These are phyloP conservation scores for Sporothrix phasma DNA, from an alignment of 2,329 filamentous ascomycete species.

Conservation along the genomic window DNA sequence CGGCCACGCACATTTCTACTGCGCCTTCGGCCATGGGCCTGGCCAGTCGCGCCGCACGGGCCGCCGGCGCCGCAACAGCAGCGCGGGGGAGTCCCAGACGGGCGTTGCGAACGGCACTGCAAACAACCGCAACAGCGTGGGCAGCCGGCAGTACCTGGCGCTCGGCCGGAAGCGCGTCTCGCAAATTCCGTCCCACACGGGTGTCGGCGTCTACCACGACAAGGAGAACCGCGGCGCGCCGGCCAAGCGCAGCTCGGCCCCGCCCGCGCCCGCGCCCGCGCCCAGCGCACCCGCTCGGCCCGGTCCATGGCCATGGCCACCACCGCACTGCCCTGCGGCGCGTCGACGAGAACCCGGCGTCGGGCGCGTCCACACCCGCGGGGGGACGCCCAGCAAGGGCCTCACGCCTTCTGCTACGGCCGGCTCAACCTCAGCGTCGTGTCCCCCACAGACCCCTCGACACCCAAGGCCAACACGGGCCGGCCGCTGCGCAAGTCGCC, in stretches of 20 bases:
- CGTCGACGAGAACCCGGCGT: slow-evolving; percentile 11
- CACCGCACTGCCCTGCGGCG: slow-evolving; percentile 9
- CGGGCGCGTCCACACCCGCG: not conserved
- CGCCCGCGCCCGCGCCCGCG: no score
- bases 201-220: not conserved
- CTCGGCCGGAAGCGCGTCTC: slow-evolving; percentile 13
- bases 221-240: slow-evolving; percentile 5
- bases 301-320: slow-evolving; percentile 4
- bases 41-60: not conserved
- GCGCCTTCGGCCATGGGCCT: not conserved
- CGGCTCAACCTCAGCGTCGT: not conserved
- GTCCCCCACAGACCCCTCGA: not conserved
- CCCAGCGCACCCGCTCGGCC: not conserved
- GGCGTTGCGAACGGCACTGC: not conserved
- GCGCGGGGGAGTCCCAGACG: slow-evolving; percentile 18
- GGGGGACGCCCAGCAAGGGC: not conserved
- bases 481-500: slow-evolving; percentile 8
- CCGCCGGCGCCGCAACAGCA: slow-evolving; percentile 3
- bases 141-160: slow-evolving; percentile 18
- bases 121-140: slow-evolving; percentile 7
- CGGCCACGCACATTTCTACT: not conserved
- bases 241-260: slow-evolving; percentile 2
- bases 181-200: not conserved
- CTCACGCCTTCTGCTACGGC: not conserved
- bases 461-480: slow-evolving; percentile 9